Conservation (phyloP, 1,284 basidiomycete genomes). For the Sphaerobolus stellatus region DNA sequence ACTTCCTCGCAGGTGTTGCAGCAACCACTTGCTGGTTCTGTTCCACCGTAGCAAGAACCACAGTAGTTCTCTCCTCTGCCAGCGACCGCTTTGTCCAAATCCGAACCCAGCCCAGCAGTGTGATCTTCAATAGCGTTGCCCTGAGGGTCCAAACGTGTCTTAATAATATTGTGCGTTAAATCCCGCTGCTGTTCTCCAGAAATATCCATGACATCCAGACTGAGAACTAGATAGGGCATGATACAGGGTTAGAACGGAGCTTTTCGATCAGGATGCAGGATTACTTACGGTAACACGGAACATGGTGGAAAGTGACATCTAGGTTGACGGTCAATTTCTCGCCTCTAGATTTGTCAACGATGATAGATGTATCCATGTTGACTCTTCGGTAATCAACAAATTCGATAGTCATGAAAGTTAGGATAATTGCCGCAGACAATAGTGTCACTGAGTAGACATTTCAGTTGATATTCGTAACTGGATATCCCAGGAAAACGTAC, state of each 20-base stretch:
- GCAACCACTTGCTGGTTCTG: conserved; percentile 79
- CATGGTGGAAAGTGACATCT: conserved; percentile 94
- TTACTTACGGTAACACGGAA: conserved; percentile 92
- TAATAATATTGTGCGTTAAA: conserved; percentile 85
- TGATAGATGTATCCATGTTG: conserved; percentile 82
- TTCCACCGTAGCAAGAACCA: conserved; percentile 96
- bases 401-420: conserved; percentile 89
- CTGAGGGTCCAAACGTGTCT: conserved; percentile 69
- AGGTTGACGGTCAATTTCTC: conserved; percentile 91
- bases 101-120: conserved; percentile 73
- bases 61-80: conserved; percentile 71
- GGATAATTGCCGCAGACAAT: conserved; percentile 87
- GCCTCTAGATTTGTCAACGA: conserved; percentile 91
- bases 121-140: conserved; percentile 56
- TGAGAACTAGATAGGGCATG: conserved; percentile 62
- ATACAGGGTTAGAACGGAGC: neutral
- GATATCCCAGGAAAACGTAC: conserved; percentile 51
- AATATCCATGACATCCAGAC: conserved; percentile 97
- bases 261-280: neutral
- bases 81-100: conserved; percentile 76
- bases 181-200: conserved; percentile 93
- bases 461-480: conserved; percentile 5
- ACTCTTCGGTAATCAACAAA: conserved; percentile 94
- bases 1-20: conserved; percentile 98
- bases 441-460: conserved; percentile 71